Conservation (phyloP, 441 rosid genomes). For the Arabidopsis hybrid region DNA sequence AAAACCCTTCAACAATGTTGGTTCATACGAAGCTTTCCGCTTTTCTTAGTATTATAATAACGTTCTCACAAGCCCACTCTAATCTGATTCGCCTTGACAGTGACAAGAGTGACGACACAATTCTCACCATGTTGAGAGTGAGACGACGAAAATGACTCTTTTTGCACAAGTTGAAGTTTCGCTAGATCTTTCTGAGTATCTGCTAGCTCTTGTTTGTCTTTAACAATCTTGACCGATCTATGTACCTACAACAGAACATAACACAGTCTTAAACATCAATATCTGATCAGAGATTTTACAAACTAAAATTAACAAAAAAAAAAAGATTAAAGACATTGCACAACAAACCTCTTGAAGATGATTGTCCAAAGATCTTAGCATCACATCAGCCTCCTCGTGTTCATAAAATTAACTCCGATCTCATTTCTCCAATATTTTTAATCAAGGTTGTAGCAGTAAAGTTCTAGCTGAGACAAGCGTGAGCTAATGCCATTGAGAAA, state of each 20-base stretch:
- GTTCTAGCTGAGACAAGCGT: constrained; percentile 84
- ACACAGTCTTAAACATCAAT: not conserved
- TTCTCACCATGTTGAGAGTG: constrained; percentile 79
- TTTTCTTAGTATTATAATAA: too few relatives aligned
- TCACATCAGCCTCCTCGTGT: constrained; percentile 72
- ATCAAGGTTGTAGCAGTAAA: constrained; percentile 90
- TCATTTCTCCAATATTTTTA: constrained; percentile 90
- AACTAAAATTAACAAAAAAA: not conserved
- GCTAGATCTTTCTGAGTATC: constrained; percentile 91
- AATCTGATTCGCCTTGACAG: too few relatives aligned
- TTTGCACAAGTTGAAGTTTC: constrained; percentile 84
- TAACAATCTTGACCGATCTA: constrained; percentile 90
- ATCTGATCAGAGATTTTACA: not conserved
- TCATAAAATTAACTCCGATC: constrained; percentile 72
- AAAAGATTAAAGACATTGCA: not conserved
- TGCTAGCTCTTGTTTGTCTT: constrained; percentile 96
- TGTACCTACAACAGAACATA: constrained; percentile 63
- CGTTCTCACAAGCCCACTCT: too few relatives aligned
- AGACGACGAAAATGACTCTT: constrained; percentile 72
- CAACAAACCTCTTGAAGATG: constrained; percentile 89
- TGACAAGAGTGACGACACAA: constrained; percentile 57
- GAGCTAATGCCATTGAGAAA: constrained; percentile 97
- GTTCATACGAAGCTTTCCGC: too few relatives aligned
- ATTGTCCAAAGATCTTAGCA: constrained; percentile 86
- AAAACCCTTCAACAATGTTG: too few relatives aligned